A percentile compares a stretch with the other conserved stretches of the same genome.
Conservation (phyloP, 306 rosid genomes). For the Malus fusca region DNA sequence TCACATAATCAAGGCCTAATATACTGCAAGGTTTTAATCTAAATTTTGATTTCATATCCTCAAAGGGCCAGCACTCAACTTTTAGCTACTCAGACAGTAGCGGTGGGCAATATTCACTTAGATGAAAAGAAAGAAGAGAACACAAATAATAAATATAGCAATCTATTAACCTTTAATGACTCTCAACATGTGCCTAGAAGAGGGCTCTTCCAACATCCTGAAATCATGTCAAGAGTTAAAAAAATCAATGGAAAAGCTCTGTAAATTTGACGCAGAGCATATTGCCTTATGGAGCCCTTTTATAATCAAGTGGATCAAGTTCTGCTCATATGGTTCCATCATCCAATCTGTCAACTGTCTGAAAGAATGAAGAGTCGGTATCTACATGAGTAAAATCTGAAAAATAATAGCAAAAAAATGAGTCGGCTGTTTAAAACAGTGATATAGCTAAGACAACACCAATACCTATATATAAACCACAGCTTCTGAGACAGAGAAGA, state of each 20-base stretch:
- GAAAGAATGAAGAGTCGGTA: slow-evolving; percentile 18
- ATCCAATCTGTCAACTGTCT: slow-evolving; percentile 96
- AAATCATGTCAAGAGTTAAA: slow-evolving; percentile 10
- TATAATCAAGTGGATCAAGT: slow-evolving; percentile 72
- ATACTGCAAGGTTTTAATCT: no score
- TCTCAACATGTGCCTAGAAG: slow-evolving; percentile 95
- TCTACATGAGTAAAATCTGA: background rate
- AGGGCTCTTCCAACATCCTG: slow-evolving; percentile 72
- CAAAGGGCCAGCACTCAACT: no score
- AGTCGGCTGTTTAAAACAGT: background rate
- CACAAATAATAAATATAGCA: background rate
- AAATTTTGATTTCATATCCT: no score
- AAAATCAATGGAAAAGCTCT: slow-evolving; percentile 5
- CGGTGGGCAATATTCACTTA: no score
- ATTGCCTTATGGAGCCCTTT: slow-evolving; percentile 84
- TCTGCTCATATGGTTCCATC: slow-evolving; percentile 62
- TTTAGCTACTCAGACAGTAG: no score
- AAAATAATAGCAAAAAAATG: background rate
- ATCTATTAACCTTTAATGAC: slow-evolving; percentile 73
- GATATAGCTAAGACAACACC: background rate
- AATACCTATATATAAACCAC: slow-evolving; percentile 96
- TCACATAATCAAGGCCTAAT: no score
- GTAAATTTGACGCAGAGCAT: background rate
- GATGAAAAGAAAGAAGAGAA: no score
- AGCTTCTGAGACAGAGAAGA: slow-evolving; percentile 93